Evolutionary conservation across 1,284 basidiomycete species (phyloP), one percentile per base, ranked within the genome.

Genomic region (Melampsora larici-populina): DNA sequence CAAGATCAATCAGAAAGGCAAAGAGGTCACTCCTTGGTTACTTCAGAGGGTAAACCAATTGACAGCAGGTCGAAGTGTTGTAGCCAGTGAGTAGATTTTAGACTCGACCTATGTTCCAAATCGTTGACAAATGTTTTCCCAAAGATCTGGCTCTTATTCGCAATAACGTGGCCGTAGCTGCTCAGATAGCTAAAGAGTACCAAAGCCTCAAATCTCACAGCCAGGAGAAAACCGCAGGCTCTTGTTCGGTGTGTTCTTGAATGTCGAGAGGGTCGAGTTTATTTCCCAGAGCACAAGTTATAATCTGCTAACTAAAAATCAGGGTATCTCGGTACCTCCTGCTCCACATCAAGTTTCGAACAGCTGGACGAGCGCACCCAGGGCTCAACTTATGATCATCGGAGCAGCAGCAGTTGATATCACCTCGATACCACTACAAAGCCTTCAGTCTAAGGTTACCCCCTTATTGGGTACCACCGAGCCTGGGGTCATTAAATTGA

Each of bases 21-120:
- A 97, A 82, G 91, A 94, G 79, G 94, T 89, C 13, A 99, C 97
- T 0, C 97, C 97, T 2, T 99, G 96, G 96, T 86, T 99, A 15
- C 86, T 99, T 40, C 87, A 88, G 78, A 89, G 95, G 24, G 91
- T 99, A 1, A 88, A 88, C 9, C 90, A 97, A 83, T 86, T 99
- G 65, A 94, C 92, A 0, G 83, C 87, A 55, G 92, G 93, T 3
- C 86, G 86, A 78, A 93, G 93, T 1, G 85, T 95, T 70, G 85
- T 87, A 58, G 90, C 88, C 80, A 92, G 90, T 91, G 78, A 82
- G 88, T 86, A 51, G 48, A 51, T 55, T 40, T 49, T 79, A 17
- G 79, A 40, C 43, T 49, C 70, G 36, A 70, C 9, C 8, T 69
- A 58, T 67, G 29, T 8, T 46, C 18, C 2, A 2, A 6, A 21